Base-by-base conservation (phyloP, 176 grass and related monocot species). In the Typha latifolia region DNA sequence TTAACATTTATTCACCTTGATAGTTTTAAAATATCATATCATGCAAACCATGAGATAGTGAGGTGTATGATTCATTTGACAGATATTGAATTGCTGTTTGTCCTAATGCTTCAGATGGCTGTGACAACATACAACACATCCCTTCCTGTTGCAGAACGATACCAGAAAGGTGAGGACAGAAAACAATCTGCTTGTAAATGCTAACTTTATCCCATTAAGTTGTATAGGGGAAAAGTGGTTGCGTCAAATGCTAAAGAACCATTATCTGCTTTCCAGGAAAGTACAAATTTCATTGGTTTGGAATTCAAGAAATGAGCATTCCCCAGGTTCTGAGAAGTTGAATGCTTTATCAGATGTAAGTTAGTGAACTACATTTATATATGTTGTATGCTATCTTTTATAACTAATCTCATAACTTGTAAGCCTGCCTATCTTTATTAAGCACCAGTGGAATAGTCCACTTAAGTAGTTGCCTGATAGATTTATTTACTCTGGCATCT, bases 61-160 rank as follows among this genome's bases (percentile, higher is more conserved):
- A 37, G 34, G 4, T 6, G 34, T 37, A 37, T 3, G 32, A 34
- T 34, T 34, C 5, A 6, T 4, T 34, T 6, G 32, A 34, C 34
- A 37, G 5, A 37, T 37, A 37, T 37, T 37, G 34, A 37, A 0
- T 37, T 37, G 2, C 34, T 37, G 7, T 37, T 37, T 37, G 19
- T 18, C 47, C 15, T 78, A 51, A 66, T 55, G 62, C 11, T 66
- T 68, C 72, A 91, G 93, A 96, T 96, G 88, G 78, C 93, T 43
- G 83, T 92, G 83, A 97, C 93, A 51, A 97, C 93, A 53, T 86
- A 97, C 72, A 84, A 97, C 74, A 92, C 93, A 68, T 97, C 93
- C 48, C 80, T 97, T 71, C 88, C 85, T 31, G 70, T 80, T 86
- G 77, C 63, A 16, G 68, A 92, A 74, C 79, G 88, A 92, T 97